Evolutionary conservation across 768 basidiomycete species (phyloP), one percentile per base, ranked within the genome.

Genomic region (Lyophyllum decastes): DNA sequence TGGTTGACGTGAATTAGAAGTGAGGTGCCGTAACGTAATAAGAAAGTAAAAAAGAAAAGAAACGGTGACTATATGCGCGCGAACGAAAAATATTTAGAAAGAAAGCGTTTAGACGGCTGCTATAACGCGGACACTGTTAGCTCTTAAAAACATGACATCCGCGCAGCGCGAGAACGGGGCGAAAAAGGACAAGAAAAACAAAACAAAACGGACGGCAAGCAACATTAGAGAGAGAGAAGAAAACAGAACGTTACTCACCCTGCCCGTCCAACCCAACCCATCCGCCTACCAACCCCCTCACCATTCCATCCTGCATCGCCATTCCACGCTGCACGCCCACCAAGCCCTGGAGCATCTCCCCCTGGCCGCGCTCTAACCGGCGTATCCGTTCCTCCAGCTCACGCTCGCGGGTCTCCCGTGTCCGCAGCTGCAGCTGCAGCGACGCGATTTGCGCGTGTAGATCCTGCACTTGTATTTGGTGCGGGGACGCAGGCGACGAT

Each of bases 221-320:
- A n/a, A n/a, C n/a, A n/a, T n/a, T n/a, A n/a, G n/a, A 26, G 12
- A 49, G 12, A 22, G 12, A 45, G 8, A 45, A 10, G 12, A 46
- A 2, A 26, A 46, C 5, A n/a, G n/a, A 25, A 35, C 47, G 49
- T 55, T 58, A 60, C 67, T 59, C 60, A 60, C 60, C 58, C 58
- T 54, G 52, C 12, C 72, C 76, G 73, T 92, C 91, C 61, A 82
- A 73, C 63, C 88, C 85, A 64, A 94, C 75, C 71, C 92, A 89
- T 74, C 91, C 92, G 57, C 88, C 85, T 64, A 95, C 87, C 58
- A 94, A 68, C 64, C 83, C 85, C 72, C 92, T 89, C 84, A 92
- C 88, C 54, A 94, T 70, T 41, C 84, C 85, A 63, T 95, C 94
- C 76, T 94, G 92, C 72, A 92, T 88, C 30, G 88, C 89, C 84